Evolutionary conservation across 305 asterid species (phyloP).

Genomic region (Fraxinus albicans): DNA sequence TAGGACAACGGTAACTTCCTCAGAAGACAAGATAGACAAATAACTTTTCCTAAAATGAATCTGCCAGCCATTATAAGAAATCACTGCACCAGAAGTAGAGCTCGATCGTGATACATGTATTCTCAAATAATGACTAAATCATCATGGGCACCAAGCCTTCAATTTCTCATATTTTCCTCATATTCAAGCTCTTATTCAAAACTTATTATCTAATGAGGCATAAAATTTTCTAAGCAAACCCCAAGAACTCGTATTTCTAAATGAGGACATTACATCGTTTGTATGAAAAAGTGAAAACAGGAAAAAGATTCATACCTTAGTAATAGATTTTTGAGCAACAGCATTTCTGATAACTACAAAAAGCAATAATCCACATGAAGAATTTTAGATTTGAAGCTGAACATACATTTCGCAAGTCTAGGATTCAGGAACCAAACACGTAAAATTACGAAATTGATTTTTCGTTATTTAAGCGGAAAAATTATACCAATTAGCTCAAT

Average conservation of each 20-base stretch:
- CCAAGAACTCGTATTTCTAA: not conserved
- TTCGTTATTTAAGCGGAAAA: not conserved
- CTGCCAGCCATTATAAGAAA: not conserved
- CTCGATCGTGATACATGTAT: not conserved
- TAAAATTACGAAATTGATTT: not conserved
- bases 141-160: not conserved
- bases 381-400: not conserved
- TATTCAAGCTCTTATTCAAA: not conserved
- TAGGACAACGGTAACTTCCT: slow-evolving; percentile 14
- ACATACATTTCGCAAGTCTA: not conserved
- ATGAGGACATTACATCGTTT: not conserved
- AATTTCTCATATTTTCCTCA: not conserved
- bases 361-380: slow-evolving; percentile 13
- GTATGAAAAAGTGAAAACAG: not conserved
- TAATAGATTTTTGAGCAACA: slow-evolving; percentile 49
- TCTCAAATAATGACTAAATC: not conserved
- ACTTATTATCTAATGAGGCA: not conserved
- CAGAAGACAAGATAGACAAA: slow-evolving; percentile 1
- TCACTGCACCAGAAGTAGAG: not conserved
- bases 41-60: not conserved
- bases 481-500: not conserved
- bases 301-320: slow-evolving; percentile 50
- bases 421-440: not conserved
- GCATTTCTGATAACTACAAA: slow-evolving; percentile 63
- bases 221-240: not conserved